phyloP scores from a whole-genome alignment of 176 grass and related monocot genomes.

The Carex cristatella region DNA sequence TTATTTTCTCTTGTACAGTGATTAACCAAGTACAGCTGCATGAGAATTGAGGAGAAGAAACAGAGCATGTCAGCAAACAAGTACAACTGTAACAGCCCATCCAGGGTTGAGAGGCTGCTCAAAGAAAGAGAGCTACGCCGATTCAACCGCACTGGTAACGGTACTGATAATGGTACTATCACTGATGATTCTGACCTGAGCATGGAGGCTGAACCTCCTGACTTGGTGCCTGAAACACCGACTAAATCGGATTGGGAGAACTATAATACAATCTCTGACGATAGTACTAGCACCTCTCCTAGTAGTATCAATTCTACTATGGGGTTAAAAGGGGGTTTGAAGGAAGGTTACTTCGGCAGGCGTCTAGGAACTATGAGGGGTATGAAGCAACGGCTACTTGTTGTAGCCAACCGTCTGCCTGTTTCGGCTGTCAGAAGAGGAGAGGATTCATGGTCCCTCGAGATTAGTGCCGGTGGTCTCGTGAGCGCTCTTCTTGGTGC shows the following conservation, averaged over 20 bases:
- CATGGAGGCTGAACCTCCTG: slow-evolving; percentile 9
- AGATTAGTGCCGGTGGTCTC: slow-evolving; percentile 91
- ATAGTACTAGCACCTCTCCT: not conserved
- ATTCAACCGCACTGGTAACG: not conserved
- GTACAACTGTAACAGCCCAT: slow-evolving; percentile 22
- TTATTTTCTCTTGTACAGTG: slow-evolving; percentile 1
- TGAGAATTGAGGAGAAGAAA: slow-evolving; percentile 29
- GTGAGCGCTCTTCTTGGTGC: slow-evolving; percentile 93
- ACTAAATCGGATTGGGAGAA: slow-evolving; percentile 3
- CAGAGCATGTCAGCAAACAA: slow-evolving; percentile 30
- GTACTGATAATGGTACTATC: not conserved
- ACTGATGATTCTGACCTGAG: not conserved
- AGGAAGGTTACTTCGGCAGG: slow-evolving; percentile 15
- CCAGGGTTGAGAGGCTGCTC: slow-evolving; percentile 38
- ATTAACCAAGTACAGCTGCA: not conserved
- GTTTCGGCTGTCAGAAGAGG: slow-evolving; percentile 84
- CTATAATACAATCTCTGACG: not conserved
- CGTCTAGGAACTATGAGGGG: slow-evolving; percentile 14
- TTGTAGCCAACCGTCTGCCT: slow-evolving; percentile 89
- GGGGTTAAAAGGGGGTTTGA: not conserved
- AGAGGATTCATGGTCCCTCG: slow-evolving; percentile 87
- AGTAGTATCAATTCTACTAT: not conserved
- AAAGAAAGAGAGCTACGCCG: slow-evolving; percentile 33
- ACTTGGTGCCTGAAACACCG: not conserved
- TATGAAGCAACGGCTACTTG: slow-evolving; percentile 96